Evolutionary conservation across 345 rosid species (phyloP).

Genomic region (Eutrema heterophyllum): DNA sequence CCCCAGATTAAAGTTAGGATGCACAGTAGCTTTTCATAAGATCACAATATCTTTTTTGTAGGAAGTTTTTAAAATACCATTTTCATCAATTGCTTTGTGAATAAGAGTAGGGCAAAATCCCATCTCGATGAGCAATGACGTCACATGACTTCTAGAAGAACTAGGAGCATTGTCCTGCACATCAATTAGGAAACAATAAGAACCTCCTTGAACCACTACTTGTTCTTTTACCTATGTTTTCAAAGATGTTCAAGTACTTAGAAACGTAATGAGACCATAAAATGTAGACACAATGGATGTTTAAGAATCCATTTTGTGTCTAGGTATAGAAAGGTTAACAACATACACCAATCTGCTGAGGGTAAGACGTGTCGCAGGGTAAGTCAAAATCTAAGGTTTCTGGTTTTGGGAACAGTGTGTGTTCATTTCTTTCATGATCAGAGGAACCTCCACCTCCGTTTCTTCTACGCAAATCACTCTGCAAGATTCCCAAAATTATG

Average conservation of each 20-base stretch:
- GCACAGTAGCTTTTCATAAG: neutral
- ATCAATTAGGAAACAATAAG: constrained; percentile 10
- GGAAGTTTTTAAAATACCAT: constrained; percentile 39
- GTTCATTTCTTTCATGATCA: constrained; percentile 15
- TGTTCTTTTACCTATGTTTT: neutral
- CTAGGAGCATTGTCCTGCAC: constrained; percentile 69
- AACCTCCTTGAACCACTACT: neutral
- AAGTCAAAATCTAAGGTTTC: constrained; percentile 56
- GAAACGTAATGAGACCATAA: neutral
- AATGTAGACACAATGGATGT: neutral
- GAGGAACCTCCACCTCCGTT: constrained; percentile 32
- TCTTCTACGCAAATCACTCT: constrained; percentile 33
- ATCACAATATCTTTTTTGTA: neutral
- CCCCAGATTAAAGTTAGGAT: constrained; percentile 8
- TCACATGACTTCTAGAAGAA: constrained; percentile 64
- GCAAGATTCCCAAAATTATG: neutral
- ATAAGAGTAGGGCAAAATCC: constrained; percentile 66
- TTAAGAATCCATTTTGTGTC: neutral
- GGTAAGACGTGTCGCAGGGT: constrained; percentile 33
- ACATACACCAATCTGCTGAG: constrained; percentile 45
- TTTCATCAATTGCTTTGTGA: constrained; percentile 61
- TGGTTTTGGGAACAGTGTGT: constrained; percentile 46
- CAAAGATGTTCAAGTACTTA: neutral
- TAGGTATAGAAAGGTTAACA: neutral
- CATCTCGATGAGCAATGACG: constrained; percentile 67